A percentile compares a stretch with the other conserved stretches of the same genome.
Evolutionary conservation across 1,284 basidiomycete species (phyloP).

Genomic region (Binderoboletus segoi): DNA sequence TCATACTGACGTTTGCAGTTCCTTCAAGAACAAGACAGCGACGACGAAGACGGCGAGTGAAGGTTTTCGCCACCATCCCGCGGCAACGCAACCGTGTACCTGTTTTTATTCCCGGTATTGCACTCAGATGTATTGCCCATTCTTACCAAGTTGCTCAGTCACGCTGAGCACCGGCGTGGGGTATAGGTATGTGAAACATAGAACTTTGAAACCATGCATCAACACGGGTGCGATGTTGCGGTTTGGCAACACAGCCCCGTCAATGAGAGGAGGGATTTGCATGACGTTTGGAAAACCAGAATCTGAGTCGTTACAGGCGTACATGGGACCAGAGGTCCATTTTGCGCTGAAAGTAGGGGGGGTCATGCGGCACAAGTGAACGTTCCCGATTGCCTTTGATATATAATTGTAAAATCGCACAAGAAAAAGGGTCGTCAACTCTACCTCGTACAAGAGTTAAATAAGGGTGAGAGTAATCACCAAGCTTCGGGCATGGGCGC

Average conservation of each 20-base stretch:
- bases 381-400: conserved; percentile 20
- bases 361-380: conserved; percentile 25
- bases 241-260: conserved; percentile 10
- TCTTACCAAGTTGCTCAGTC: neutral
- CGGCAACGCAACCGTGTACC: conserved; percentile 17
- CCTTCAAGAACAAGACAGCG: conserved; percentile 77
- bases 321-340: neutral
- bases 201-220: neutral
- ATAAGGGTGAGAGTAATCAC: conserved; percentile 44
- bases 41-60: conserved; percentile 71
- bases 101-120: conserved; percentile 19
- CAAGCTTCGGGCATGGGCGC: conserved; percentile 79
- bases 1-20: conserved; percentile 49
- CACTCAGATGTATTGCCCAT: conserved; percentile 11
- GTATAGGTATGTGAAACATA: conserved; percentile 7
- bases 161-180: neutral
- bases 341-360: conserved; percentile 2
- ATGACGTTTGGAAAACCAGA: neutral
- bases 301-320: neutral
- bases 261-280: neutral
- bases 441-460: conserved; percentile 23
- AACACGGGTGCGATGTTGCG: neutral
- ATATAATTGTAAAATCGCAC: conserved; percentile 22
- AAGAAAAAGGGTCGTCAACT: conserved; percentile 26
- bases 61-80: neutral